Conservation (phyloP, 768 basidiomycete genomes). For the Tricholoma terreum region DNA sequence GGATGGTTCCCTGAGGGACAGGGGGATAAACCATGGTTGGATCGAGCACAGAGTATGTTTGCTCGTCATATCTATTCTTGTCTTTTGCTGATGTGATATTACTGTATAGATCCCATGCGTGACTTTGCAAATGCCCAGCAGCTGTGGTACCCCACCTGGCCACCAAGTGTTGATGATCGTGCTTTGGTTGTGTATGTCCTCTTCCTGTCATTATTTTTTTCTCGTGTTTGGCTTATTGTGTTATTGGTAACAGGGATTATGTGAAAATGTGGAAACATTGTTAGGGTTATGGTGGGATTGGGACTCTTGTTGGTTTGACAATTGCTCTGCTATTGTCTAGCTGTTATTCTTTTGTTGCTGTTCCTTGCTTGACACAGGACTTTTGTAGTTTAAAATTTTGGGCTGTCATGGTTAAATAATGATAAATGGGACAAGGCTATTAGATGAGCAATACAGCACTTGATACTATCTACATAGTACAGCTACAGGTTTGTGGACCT, state of each 20-base stretch:
- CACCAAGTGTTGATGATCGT: constrained; percentile 52
- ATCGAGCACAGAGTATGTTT: constrained; percentile 48
- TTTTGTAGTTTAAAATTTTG: too few relatives aligned
- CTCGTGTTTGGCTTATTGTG: not conserved
- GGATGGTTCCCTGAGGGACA: constrained; percentile 89
- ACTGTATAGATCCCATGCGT: constrained; percentile 50
- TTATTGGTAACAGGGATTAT: constrained; percentile 37
- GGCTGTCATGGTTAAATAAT: too few relatives aligned
- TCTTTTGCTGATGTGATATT: not conserved
- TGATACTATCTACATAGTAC: too few relatives aligned
- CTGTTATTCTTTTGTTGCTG: too few relatives aligned
- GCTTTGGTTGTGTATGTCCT: constrained; percentile 64
- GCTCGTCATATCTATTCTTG: not conserved
- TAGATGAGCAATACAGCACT: too few relatives aligned
- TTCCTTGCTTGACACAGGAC: too few relatives aligned
- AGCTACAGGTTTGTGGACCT: too few relatives aligned
- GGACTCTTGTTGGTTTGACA: too few relatives aligned
- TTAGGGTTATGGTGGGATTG: constrained; percentile 1
- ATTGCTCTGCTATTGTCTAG: too few relatives aligned
- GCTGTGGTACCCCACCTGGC: constrained; percentile 78
- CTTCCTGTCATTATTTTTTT: constrained; percentile 1
- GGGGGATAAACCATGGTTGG: constrained; percentile 79
- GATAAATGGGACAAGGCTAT: too few relatives aligned
- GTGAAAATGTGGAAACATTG: constrained; percentile 61
- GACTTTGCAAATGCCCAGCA: constrained; percentile 57